phyloP scores from a whole-genome alignment of 225 moss, liverwort and hornwort species.

The Pleurozium schreberi region DNA sequence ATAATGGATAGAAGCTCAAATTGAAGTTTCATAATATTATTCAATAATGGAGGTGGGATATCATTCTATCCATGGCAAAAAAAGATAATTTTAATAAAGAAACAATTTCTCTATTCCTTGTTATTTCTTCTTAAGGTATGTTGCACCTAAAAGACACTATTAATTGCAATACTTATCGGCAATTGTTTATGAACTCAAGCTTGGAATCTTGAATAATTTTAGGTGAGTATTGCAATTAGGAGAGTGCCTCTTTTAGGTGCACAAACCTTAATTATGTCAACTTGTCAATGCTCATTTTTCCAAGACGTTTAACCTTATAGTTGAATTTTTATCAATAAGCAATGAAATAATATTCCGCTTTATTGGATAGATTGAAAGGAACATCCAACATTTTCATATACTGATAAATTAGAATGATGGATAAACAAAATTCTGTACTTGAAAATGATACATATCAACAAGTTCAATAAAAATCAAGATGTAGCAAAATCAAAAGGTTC shows the following conservation, averaged over 20 bases:
- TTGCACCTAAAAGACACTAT: too few relatives aligned
- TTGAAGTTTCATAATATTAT: not conserved
- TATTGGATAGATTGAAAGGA: not conserved
- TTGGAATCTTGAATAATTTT: too few relatives aligned
- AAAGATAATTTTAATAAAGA: not conserved
- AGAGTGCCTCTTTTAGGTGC: too few relatives aligned
- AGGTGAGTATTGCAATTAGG: too few relatives aligned
- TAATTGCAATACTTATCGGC: too few relatives aligned
- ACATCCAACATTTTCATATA: not conserved
- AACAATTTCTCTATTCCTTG: too few relatives aligned
- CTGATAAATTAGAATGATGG: not conserved
- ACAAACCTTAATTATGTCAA: not conserved
- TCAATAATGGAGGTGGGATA: not conserved
- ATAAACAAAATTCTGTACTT: not conserved
- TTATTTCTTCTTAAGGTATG: not conserved
- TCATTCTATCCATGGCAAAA: not conserved
- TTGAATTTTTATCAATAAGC: not conserved
- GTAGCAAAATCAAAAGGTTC: not conserved
- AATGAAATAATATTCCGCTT: not conserved
- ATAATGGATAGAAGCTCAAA: not conserved
- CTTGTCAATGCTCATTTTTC: not conserved
- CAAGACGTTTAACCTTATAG: too few relatives aligned
- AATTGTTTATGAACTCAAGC: too few relatives aligned
- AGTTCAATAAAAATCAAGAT: not conserved
- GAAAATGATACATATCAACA: not conserved